Evolutionary conservation across 2,329 filamentous ascomycete species (phyloP), one percentile per base, ranked within the genome.

Genomic region (Trichoderma hamatum): DNA sequence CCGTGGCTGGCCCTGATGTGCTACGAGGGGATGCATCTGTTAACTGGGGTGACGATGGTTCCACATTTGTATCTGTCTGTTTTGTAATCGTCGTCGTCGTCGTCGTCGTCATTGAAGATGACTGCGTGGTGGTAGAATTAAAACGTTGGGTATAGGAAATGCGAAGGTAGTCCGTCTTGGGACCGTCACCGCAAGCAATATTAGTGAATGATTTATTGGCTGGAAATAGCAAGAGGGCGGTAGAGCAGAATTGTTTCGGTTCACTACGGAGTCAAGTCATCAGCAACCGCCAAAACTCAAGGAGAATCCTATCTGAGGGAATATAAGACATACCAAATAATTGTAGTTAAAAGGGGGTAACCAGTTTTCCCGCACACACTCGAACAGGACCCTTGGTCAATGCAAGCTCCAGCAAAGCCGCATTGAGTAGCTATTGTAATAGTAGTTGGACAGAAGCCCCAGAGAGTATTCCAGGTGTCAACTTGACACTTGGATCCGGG

Each of bases 361-460:
- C 70, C 70, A 1, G 71, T 73, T 34, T 73, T 72, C 0, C 79
- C 80, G 59, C 81, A 82, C 6, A 77, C 78, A 13, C 66, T 67
- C 0, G 73, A 74, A 36, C 81, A 83, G 1, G 68, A 39, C 28
- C 74, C 66, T 1, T 59, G 67, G 64, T 82, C 81, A 9, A 77
- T 49, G 55, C 81, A 83, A 13, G 72, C 74, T 1, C 76, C 80
- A 0, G 77, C 79, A 13, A 83, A 65, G 1, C 79, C 79, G 43
- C 81, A 83, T 66, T 82, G 79, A 0, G 73, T 75, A 2, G 79
- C 80, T 0, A 72, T 58, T 3, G 77, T 70, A 3, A 82, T 77
- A 0, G 75, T 78, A 0, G 75, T 78, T 1, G 79, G 78, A 60
- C 80, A 82, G 73, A 82, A 80, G 0, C 80, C 80, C 80, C 80